A percentile compares a stretch with the other conserved stretches of the same genome.
Evolutionary conservation across 225 moss, liverwort and hornwort species (phyloP).

Genomic region (Pseudoscleropodium purum): DNA sequence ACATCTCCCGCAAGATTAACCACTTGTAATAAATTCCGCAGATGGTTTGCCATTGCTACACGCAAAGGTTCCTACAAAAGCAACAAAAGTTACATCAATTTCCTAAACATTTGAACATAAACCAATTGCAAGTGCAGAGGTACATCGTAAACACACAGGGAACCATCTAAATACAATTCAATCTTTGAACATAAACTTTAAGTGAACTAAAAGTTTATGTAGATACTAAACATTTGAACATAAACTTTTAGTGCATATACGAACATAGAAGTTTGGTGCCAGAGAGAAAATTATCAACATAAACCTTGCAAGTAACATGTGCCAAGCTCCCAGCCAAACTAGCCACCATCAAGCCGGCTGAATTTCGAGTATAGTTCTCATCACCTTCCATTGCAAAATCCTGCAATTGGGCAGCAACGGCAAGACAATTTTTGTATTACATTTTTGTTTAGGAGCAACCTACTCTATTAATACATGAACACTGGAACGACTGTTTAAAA

Average conservation of each 20-base stretch:
- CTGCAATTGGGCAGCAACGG: slow-evolving; percentile 21
- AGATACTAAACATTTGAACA: too few relatives aligned
- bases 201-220: too few relatives aligned
- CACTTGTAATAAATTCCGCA: slow-evolving; percentile 64
- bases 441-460: neutral
- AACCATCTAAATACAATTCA: neutral
- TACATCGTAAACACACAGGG: neutral
- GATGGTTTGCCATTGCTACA: slow-evolving; percentile 87
- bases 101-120: neutral
- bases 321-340: slow-evolving; percentile 97
- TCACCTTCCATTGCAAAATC: slow-evolving; percentile 98
- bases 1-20: slow-evolving; percentile 66
- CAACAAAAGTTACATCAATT: neutral
- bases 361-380: slow-evolving; percentile 74
- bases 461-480: neutral
- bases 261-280: neutral
- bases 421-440: neutral
- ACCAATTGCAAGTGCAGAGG: neutral
- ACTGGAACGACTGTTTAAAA: neutral
- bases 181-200: neutral
- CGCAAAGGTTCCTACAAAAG: slow-evolving; percentile 81
- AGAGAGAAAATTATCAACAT: neutral
- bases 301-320: slow-evolving; percentile 95
- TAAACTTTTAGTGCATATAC: neutral
- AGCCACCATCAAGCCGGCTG: slow-evolving; percentile 96